These are phyloP conservation scores for Penicillium sclerotigenum DNA, from an alignment of 2,329 filamentous ascomycete species.

Conservation along the genomic window DNA sequence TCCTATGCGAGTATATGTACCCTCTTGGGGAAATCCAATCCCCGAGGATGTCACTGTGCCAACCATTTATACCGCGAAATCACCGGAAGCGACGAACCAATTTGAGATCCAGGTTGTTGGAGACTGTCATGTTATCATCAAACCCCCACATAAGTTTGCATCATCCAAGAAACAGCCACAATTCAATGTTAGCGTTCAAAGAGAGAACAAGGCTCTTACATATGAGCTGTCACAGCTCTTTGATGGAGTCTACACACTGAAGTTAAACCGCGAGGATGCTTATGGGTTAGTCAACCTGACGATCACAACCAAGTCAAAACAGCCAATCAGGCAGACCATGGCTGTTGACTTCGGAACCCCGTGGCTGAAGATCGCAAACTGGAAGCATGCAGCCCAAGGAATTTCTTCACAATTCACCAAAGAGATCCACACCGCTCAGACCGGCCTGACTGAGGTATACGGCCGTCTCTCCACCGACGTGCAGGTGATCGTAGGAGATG, in stretches of 20 bases:
- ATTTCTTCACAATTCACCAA: slow-evolving; percentile 37
- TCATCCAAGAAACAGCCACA: slow-evolving; percentile 45
- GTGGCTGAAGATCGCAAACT: slow-evolving; percentile 47
- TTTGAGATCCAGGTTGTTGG: slow-evolving; percentile 56
- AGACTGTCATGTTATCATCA: slow-evolving; percentile 53
- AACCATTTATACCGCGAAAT: slow-evolving; percentile 20
- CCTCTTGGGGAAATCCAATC: slow-evolving; percentile 19
- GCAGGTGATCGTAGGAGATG: slow-evolving; percentile 38
- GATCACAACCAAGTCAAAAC: slow-evolving; percentile 41
- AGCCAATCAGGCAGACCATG: slow-evolving; percentile 34
- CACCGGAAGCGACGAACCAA: slow-evolving; percentile 33
- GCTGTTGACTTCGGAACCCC: slow-evolving; percentile 46
- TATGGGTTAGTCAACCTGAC: slow-evolving; percentile 50
- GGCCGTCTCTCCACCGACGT: slow-evolving; percentile 39
- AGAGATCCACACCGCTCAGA: slow-evolving; percentile 40
- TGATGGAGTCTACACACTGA: slow-evolving; percentile 53
- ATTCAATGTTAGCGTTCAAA: slow-evolving; percentile 50
- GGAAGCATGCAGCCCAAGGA: slow-evolving; percentile 42
- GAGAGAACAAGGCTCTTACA: slow-evolving; percentile 40
- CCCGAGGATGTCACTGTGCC: slow-evolving; percentile 27
- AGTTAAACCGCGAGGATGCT: slow-evolving; percentile 49
- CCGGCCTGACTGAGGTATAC: slow-evolving; percentile 37
- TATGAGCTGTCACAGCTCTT: slow-evolving; percentile 51
- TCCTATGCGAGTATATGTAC: slow-evolving; percentile 18
- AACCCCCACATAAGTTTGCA: slow-evolving; percentile 45